A percentile compares a stretch with the other conserved stretches of the same genome.
phyloP scores from a whole-genome alignment of 495 filamentous ascomycete genomes.

The Collariella sp. region DNA sequence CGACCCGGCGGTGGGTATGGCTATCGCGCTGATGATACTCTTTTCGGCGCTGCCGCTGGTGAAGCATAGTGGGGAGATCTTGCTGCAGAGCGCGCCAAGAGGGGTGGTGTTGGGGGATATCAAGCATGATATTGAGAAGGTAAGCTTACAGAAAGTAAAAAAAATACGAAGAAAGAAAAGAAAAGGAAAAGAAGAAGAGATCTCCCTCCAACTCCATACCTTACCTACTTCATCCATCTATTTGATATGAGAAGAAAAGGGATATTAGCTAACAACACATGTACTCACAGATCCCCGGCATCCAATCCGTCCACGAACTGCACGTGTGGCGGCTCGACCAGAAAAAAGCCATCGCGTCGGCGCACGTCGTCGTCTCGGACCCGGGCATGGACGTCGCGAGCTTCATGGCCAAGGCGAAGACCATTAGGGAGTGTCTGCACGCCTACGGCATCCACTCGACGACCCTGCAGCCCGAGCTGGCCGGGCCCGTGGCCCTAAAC shows the following conservation, averaged over 20 bases:
- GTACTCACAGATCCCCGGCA: conserved; percentile 59
- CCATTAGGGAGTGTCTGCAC: conserved; percentile 74
- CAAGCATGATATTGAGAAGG: conserved; percentile 71
- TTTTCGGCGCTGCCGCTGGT: conserved; percentile 74
- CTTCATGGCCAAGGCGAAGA: conserved; percentile 73
- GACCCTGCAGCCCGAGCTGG: conserved; percentile 78
- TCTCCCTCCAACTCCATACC: no score
- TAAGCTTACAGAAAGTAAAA: conserved; percentile 11
- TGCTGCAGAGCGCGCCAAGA: conserved; percentile 76
- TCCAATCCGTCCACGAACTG: conserved; percentile 77
- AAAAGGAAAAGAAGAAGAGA: background rate
- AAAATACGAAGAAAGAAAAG: background rate
- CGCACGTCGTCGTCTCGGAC: conserved; percentile 72
- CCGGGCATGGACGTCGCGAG: conserved; percentile 42
- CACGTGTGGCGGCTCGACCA: conserved; percentile 92
- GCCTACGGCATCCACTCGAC: conserved; percentile 88
- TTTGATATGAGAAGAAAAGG: no score
- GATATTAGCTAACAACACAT: no score
- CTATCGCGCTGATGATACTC: conserved; percentile 88
- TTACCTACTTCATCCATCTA: no score
- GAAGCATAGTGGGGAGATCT: conserved; percentile 78
- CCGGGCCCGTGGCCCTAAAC: background rate
- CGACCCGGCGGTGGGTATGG: conserved; percentile 74
- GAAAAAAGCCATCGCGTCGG: conserved; percentile 76
- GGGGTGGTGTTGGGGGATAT: conserved; percentile 76